phyloP scores from a whole-genome alignment of 1,139 yeast genomes.

The Kodamaea anthophila region DNA sequence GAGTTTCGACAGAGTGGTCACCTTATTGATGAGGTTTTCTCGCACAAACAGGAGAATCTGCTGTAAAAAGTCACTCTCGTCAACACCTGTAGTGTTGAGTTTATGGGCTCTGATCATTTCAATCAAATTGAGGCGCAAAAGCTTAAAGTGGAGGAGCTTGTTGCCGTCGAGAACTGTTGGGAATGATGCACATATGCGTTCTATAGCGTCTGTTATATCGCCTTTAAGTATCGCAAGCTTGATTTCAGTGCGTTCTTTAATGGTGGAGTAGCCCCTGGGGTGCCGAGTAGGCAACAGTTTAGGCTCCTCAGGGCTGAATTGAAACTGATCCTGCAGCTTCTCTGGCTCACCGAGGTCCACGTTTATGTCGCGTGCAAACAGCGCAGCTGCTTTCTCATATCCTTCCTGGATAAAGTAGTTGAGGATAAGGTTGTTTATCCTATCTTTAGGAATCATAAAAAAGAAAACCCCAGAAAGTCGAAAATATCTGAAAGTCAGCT shows the following conservation, averaged over 20 bases:
- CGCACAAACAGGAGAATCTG: conserved; percentile 56
- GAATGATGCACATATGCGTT: conserved; percentile 39
- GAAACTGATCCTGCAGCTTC: conserved; percentile 1
- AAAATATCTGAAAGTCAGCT: not conserved
- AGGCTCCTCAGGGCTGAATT: too few species aligned
- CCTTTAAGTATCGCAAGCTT: conserved; percentile 47
- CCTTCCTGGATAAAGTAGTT: conserved; percentile 57
- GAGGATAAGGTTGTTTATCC: conserved; percentile 42
- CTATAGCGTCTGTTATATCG: conserved; percentile 41
- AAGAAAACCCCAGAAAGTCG: too few species aligned
- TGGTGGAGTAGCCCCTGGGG: conserved; percentile 39
- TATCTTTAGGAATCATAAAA: conserved; percentile 18
- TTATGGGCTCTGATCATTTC: conserved; percentile 59
- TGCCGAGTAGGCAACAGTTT: too few species aligned
- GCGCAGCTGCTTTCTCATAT: conserved; percentile 44
- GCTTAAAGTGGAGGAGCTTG: conserved; percentile 55
- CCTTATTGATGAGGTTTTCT: conserved; percentile 53
- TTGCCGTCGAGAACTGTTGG: conserved; percentile 52
- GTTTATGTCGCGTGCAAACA: conserved; percentile 42
- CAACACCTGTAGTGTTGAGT: conserved; percentile 6
- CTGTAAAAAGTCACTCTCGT: conserved; percentile 47
- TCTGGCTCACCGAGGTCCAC: conserved; percentile 13
- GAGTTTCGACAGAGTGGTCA: conserved; percentile 44
- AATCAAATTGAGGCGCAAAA: conserved; percentile 52
- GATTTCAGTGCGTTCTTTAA: conserved; percentile 42